These are phyloP conservation scores for Westerdykella aurantiaca DNA, from an alignment of 2,329 filamentous ascomycete species.

Conservation along the genomic window DNA sequence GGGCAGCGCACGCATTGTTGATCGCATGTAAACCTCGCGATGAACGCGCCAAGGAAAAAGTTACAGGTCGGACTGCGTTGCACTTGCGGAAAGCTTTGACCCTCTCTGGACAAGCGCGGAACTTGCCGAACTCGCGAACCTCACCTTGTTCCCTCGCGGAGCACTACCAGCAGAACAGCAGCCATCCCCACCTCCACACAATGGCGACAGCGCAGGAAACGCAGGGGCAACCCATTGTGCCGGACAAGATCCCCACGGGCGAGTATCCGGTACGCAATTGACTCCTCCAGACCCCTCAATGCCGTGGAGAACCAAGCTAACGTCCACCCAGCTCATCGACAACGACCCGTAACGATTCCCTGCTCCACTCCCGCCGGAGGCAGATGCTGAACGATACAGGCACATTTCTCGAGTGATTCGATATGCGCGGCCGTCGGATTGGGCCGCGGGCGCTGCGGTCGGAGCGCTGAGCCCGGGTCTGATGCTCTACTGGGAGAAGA, in stretches of 20 bases:
- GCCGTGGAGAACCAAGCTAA: constrained; percentile 19
- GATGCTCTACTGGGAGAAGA: constrained; percentile 73
- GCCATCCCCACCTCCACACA: constrained; percentile 17
- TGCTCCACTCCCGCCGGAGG: not conserved
- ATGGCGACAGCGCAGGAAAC: constrained; percentile 24
- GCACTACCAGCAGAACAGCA: constrained; percentile 4
- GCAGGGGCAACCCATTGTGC: constrained; percentile 48
- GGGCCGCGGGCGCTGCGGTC: constrained; percentile 61
- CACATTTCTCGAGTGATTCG: constrained; percentile 85
- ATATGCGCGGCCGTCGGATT: constrained; percentile 85
- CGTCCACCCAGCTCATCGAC: constrained; percentile 74
- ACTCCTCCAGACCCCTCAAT: constrained; percentile 21
- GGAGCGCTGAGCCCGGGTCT: constrained; percentile 67
- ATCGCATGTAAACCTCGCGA: constrained; percentile 12
- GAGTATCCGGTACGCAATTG: constrained; percentile 72
- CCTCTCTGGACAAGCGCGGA: constrained; percentile 6
- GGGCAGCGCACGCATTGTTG: constrained; percentile 24
- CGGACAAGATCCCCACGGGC: constrained; percentile 72
- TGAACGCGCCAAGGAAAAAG: constrained; percentile 28
- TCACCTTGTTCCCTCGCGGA: constrained; percentile 11
- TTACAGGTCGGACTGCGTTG: constrained; percentile 6
- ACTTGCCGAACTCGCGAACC: constrained; percentile 18
- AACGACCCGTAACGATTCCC: constrained; percentile 77
- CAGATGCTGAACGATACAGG: constrained; percentile 44
- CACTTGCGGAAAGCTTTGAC: constrained; percentile 7